Evolutionary conservation across 331 rosid genomes (phyloP).

Genomic region (Quercus tomentella): DNA sequence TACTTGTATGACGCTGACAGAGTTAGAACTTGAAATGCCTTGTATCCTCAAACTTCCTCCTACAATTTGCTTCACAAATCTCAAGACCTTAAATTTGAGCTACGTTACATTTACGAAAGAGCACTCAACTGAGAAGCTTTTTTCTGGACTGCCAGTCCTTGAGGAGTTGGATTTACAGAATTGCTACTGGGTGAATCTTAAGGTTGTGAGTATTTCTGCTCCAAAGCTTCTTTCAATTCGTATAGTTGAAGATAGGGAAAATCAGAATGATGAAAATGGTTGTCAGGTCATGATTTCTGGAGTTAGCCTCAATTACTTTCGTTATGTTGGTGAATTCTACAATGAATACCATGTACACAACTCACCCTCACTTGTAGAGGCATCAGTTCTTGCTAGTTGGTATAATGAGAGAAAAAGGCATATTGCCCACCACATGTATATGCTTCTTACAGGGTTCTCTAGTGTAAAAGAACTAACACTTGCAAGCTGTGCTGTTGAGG

Average conservation of each 20-base stretch:
- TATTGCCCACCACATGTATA: background rate
- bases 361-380: no score
- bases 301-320: background rate
- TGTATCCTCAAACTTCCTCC: constrained; percentile 10
- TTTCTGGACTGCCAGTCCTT: background rate
- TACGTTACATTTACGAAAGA: background rate
- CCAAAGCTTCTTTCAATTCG: background rate
- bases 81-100: background rate
- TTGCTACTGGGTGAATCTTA: constrained; percentile 12
- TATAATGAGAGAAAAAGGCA: rapidly evolving
- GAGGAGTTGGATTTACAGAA: background rate
- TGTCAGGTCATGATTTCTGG: background rate
- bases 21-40: constrained; percentile 10
- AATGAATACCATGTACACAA: background rate
- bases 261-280: background rate
- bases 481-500: background rate
- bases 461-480: constrained; percentile 4
- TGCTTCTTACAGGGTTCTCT: background rate
- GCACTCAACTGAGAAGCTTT: background rate
- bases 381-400: no score
- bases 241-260: background rate
- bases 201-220: background rate
- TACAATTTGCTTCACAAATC: background rate
- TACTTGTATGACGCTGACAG: background rate
- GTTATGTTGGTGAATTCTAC: constrained; percentile 5